Evolutionary conservation across 306 rosid species (phyloP), one percentile per base, ranked within the genome.

Genomic region (Lathyrus aphaca): DNA sequence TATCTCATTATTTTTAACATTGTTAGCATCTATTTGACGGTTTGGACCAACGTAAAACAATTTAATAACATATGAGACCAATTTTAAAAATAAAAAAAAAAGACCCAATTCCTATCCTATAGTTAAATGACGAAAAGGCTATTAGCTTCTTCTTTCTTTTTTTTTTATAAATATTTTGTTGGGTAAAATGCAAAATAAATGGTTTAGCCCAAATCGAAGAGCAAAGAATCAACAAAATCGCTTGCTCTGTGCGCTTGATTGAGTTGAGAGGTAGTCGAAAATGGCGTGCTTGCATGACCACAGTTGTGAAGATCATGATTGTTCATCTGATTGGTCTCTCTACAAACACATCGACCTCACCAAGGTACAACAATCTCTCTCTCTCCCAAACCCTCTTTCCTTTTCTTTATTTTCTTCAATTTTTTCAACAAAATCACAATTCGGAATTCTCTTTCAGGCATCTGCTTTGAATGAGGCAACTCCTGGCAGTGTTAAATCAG

Each of bases 281-380:
- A 90, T 94, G 98, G 95, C 98, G 79, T 94, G 98, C 76, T 76
- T 87, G 40, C 97, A 90, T 51, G 96, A 94, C 25, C 97, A 94
- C 73, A 94, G 92, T 74, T 88, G 97, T 66, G 96, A 94, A 84
- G 98, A 94, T n/a, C 86, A 94, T 42, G 94, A 94, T 76, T 94
- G 96, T 74, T 90, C 98, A 18, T 72, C 98, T 11, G 80, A 86
- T 71, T 94, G 98, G 97, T 88, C 97, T 73, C 95, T 94, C 71
- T 90, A 88, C 80, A 87, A 83, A 65, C 91, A 88, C 68, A 85
- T 94, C 64, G 98, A 94, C 74, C 89, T 94, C 71, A 74, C 97
- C 56, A 94, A 84, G 91, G 98, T 94, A 5, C 1, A 8, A 7
- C n/a, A n/a, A n/a, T n/a, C n/a, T n/a, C n/a, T n/a, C n/a, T n/a